Conservation (phyloP, 2,329 filamentous ascomycete genomes). For the Beauveria bassiana region DNA sequence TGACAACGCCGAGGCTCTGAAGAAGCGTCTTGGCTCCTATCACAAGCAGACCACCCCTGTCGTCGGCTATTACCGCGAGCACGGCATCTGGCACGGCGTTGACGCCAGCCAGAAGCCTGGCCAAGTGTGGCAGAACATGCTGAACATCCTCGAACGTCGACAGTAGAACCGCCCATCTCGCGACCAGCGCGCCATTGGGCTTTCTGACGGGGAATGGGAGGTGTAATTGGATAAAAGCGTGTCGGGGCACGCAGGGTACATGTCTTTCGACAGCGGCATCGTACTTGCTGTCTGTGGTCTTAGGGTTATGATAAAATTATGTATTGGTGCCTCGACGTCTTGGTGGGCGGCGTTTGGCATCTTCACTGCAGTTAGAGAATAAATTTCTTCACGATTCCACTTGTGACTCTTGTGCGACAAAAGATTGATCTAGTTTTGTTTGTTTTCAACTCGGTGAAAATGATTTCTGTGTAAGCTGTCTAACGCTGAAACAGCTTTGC, state of each 20-base stretch:
- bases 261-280: background rate
- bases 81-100: slow-evolving; percentile 91
- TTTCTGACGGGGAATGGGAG: background rate
- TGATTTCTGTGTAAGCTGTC: background rate
- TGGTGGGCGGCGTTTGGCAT: slow-evolving; percentile 1
- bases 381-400: background rate
- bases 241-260: background rate
- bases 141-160: slow-evolving; percentile 69
- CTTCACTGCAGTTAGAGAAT: background rate
- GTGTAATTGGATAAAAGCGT: slow-evolving; percentile 11
- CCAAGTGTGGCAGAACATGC: slow-evolving; percentile 88
- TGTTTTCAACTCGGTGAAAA: background rate
- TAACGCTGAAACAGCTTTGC: background rate
- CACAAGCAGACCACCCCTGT: slow-evolving; percentile 91
- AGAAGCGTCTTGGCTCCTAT: slow-evolving; percentile 90
- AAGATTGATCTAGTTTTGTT: no score
- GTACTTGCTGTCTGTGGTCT: slow-evolving; percentile 8
- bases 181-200: background rate
- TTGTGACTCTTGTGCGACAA: background rate
- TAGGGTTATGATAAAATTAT: slow-evolving; percentile 10
- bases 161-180: slow-evolving; percentile 23
- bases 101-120: slow-evolving; percentile 95
- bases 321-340: slow-evolving; percentile 4
- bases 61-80: slow-evolving; percentile 93
- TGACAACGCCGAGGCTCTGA: slow-evolving; percentile 91